Percentiles rank a stretch among this genome's conserved stretches.
Conservation (phyloP, 73 alveolate species). For the Paramecium octaurelia region DNA sequence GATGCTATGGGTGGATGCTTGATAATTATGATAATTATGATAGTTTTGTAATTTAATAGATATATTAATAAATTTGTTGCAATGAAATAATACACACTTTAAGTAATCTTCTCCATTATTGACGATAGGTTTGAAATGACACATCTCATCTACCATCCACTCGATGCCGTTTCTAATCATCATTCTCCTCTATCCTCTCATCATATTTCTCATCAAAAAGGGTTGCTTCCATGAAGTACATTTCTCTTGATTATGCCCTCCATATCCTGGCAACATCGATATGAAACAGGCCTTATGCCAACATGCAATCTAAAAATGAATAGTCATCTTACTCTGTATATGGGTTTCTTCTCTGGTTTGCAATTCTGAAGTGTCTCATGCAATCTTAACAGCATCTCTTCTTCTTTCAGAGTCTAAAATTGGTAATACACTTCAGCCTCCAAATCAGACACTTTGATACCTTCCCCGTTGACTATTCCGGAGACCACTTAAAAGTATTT, state of each 20-base stretch:
- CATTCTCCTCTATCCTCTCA: slow-evolving; percentile 5
- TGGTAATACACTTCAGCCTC: neutral
- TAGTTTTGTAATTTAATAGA: neutral
- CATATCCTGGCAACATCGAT: neutral
- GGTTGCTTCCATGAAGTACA: neutral
- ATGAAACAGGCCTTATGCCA: neutral
- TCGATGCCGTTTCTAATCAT: neutral
- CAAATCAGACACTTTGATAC: neutral
- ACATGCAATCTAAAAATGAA: neutral
- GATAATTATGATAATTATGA: neutral
- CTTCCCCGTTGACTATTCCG: slow-evolving; percentile 21
- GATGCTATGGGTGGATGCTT: slow-evolving; percentile 51
- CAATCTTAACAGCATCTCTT: neutral
- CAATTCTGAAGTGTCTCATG: neutral
- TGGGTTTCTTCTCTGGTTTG: slow-evolving; percentile 27
- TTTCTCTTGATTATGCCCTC: neutral
- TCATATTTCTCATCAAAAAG: slow-evolving; percentile 10
- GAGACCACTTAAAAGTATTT: neutral
- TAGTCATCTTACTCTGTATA: neutral
- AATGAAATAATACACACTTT: neutral
- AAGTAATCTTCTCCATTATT: slow-evolving; percentile 29
- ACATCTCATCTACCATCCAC: slow-evolving; percentile 5
- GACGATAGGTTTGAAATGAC: slow-evolving; percentile 11
- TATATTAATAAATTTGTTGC: neutral
- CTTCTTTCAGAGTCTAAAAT: neutral